Conservation (phyloP, 2,329 filamentous ascomycete genomes). For the Epichloe hybrida region DNA sequence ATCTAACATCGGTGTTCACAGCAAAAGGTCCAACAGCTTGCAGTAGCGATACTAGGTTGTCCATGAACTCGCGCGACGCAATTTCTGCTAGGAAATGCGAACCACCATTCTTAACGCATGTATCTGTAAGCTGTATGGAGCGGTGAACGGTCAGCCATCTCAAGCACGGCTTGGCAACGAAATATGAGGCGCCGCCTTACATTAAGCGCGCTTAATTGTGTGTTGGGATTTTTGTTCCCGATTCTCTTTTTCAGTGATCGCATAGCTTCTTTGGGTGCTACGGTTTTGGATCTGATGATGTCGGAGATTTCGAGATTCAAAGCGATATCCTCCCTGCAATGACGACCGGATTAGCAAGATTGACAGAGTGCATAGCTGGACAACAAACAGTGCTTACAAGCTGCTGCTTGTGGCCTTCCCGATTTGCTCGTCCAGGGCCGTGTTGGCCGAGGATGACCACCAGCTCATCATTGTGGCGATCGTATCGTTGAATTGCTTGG, state of each 20-base stretch:
- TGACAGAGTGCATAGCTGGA: background rate
- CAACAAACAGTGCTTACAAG: slow-evolving; percentile 44
- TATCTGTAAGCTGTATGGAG: slow-evolving; percentile 70
- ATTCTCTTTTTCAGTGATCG: slow-evolving; percentile 86
- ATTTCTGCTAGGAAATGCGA: slow-evolving; percentile 91
- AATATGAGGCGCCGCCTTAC: slow-evolving; percentile 30
- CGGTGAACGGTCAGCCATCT: background rate
- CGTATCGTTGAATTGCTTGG: background rate
- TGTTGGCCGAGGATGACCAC: slow-evolving; percentile 87
- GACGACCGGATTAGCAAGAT: slow-evolving; percentile 5
- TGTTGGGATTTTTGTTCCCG: slow-evolving; percentile 94
- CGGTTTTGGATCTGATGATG: slow-evolving; percentile 90
- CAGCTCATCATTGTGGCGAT: slow-evolving; percentile 62
- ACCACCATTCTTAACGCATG: slow-evolving; percentile 96
- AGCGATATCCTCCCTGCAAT: slow-evolving; percentile 75
- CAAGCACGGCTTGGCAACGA: background rate
- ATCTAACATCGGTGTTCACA: slow-evolving; percentile 72
- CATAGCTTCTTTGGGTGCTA: slow-evolving; percentile 97
- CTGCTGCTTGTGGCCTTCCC: slow-evolving; percentile 91
- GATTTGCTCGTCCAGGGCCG: slow-evolving; percentile 91
- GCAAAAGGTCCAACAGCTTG: slow-evolving; percentile 63
- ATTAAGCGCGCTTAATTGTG: slow-evolving; percentile 87
- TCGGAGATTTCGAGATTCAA: slow-evolving; percentile 98
- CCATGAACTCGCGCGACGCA: slow-evolving; percentile 94
- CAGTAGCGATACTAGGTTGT: slow-evolving; percentile 82